Conservation (phyloP, 148 eudicot species). For the Camellia japonica region DNA sequence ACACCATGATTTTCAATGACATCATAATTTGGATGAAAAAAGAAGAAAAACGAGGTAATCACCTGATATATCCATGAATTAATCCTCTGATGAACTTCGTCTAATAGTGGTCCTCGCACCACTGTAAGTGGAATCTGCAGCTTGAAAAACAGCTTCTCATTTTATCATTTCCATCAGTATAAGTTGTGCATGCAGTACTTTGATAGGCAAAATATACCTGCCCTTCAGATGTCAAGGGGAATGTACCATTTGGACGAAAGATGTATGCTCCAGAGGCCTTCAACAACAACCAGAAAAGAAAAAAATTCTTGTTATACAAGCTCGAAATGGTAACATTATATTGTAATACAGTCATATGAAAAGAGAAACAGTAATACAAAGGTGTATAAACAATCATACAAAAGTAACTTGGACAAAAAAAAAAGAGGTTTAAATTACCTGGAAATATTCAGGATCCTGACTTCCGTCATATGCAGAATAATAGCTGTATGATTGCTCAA, state of each 20-base stretch:
- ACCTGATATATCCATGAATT: constrained; percentile 96
- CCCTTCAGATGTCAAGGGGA: constrained; percentile 40
- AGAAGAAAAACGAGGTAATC: not conserved
- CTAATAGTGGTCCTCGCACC: constrained; percentile 71
- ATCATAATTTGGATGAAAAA: not conserved
- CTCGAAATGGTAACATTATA: not conserved
- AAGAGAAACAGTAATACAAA: not conserved
- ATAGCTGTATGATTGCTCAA: constrained; percentile 45
- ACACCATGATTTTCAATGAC: not conserved
- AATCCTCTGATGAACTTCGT: constrained; percentile 89
- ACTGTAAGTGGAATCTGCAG: constrained; percentile 61
- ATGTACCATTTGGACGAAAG: constrained; percentile 83
- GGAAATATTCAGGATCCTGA: constrained; percentile 22
- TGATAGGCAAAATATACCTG: constrained; percentile 38
- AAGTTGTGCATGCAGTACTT: not conserved
- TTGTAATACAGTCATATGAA: not conserved
- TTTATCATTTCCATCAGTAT: constrained; percentile 3
- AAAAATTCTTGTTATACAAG: not conserved
- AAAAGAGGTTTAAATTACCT: constrained; percentile 14
- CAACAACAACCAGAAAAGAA: constrained; percentile 11
- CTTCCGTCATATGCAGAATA: constrained; percentile 41
- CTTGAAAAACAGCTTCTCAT: constrained; percentile 11
- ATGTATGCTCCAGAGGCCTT: constrained; percentile 94
- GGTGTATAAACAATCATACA: not conserved
- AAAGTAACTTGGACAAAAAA: not conserved